Percentiles rank a stretch among this genome's conserved stretches.
Conservation (phyloP, 2,329 filamentous ascomycete species). For the Davidsoniella neocaledoniae region DNA sequence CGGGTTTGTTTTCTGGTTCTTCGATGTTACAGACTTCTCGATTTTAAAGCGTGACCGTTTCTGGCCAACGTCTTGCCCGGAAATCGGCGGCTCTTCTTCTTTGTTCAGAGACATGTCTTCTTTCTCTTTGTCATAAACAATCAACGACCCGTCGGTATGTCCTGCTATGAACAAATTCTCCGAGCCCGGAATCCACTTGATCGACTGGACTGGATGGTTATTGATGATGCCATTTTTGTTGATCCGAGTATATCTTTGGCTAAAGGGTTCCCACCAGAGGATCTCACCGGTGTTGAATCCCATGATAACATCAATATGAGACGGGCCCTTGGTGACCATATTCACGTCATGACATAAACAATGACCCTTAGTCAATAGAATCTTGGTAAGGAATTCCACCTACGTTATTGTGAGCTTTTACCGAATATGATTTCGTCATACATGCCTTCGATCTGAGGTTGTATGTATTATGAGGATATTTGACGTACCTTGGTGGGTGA, state of each 20-base stretch:
- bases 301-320: conserved; percentile 81
- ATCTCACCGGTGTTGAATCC: conserved; percentile 94
- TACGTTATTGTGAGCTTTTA: conserved; percentile 19
- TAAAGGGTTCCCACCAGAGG: conserved; percentile 96
- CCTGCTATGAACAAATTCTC: conserved; percentile 85
- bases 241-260: conserved; percentile 83
- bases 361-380: conserved; percentile 91
- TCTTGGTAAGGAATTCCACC: conserved; percentile 85
- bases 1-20: conserved; percentile 84
- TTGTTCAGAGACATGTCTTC: conserved; percentile 67
- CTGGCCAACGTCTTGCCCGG: conserved; percentile 20
- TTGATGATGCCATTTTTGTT: conserved; percentile 97
- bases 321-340: conserved; percentile 55
- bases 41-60: conserved; percentile 39
- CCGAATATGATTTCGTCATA: background rate
- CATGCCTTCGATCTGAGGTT: too few relatives aligned
- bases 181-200: conserved; percentile 85
- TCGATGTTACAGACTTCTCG: conserved; percentile 82
- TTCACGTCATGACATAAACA: conserved; percentile 92
- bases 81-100: conserved; percentile 36
- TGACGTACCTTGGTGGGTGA: conserved; percentile 45
- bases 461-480: background rate
- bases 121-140: conserved; percentile 96
- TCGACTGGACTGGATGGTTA: conserved; percentile 65
- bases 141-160: conserved; percentile 75